Percentiles rank a stretch among this genome's conserved stretches.
Conservation (phyloP, 2,329 filamentous ascomycete genomes). For the Alternaria sp. region DNA sequence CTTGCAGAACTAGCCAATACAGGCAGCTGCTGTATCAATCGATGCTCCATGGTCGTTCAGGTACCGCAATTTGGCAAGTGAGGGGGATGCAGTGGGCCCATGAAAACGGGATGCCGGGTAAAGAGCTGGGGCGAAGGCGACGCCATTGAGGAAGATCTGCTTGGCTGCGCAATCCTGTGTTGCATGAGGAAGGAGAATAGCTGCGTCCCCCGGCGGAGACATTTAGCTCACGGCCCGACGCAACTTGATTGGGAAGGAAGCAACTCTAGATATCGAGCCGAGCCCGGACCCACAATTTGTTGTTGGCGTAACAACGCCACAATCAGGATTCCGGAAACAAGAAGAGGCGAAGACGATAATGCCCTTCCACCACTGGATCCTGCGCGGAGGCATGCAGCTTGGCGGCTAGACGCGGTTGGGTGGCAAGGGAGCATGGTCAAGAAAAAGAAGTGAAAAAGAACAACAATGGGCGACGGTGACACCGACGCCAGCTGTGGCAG, state of each 20-base stretch:
- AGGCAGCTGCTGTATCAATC: constrained; percentile 34
- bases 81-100: constrained; percentile 16
- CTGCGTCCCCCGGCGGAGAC: constrained; percentile 26
- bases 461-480: background rate
- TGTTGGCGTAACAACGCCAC: constrained; percentile 29
- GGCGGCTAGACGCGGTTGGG: background rate
- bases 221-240: constrained; percentile 22
- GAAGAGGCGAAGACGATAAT: constrained; percentile 6
- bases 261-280: constrained; percentile 27
- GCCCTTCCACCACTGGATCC: constrained; percentile 6
- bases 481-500: background rate
- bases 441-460: background rate
- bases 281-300: constrained; percentile 25
- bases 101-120: constrained; percentile 23
- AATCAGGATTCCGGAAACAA: constrained; percentile 19
- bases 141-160: constrained; percentile 26
- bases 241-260: constrained; percentile 40
- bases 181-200: constrained; percentile 36
- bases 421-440: background rate
- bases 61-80: constrained; percentile 23
- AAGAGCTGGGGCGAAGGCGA: constrained; percentile 22
- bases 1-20: constrained; percentile 25
- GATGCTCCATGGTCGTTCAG: constrained; percentile 23
- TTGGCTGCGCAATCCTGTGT: constrained; percentile 35
- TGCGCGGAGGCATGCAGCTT: background rate